Percentiles rank a stretch among this genome's conserved stretches.
phyloP scores from a whole-genome alignment of 2,329 filamentous ascomycete genomes.

The Fusarium equiseti region DNA sequence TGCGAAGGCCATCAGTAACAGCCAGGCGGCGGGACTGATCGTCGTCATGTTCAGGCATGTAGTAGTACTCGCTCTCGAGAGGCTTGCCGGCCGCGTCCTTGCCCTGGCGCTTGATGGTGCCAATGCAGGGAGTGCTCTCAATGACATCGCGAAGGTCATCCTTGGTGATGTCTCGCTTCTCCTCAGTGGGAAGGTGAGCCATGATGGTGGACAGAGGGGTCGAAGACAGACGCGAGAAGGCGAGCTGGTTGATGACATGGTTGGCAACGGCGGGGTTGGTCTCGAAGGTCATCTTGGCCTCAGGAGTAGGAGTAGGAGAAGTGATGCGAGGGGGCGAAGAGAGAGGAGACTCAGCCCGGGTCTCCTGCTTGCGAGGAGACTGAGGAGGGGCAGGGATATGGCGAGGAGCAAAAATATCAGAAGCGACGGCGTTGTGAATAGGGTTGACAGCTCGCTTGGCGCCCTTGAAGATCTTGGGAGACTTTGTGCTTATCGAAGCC shows the following conservation, averaged over 20 bases:
- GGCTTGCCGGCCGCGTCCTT: constrained; percentile 96
- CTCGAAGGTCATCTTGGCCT: constrained; percentile 47
- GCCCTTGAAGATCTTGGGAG: constrained; percentile 63
- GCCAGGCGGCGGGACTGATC: constrained; percentile 83
- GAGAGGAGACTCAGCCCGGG: constrained; percentile 43
- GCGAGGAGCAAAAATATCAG: constrained; percentile 42
- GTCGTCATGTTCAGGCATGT: constrained; percentile 86
- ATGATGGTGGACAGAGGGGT: constrained; percentile 91
- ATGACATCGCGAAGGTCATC: constrained; percentile 78
- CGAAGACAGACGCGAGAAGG: constrained; percentile 91
- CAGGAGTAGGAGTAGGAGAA: constrained; percentile 42
- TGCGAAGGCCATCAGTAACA: constrained; percentile 86
- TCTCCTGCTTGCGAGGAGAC: constrained; percentile 44
- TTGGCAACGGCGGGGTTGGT: constrained; percentile 71
- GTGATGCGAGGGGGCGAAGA: constrained; percentile 43
- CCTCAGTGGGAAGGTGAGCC: constrained; percentile 80
- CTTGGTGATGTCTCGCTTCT: constrained; percentile 69
- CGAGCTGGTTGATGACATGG: constrained; percentile 94
- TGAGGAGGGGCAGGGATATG: constrained; percentile 40
- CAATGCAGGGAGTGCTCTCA: constrained; percentile 81
- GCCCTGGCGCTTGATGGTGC: constrained; percentile 88
- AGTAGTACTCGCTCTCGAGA: constrained; percentile 97
- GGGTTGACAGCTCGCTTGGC: constrained; percentile 41
- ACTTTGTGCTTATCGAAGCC: constrained; percentile 79
- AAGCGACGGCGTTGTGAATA: constrained; percentile 39